Evolutionary conservation across 441 rosid genomes (phyloP), one percentile per base, ranked within the genome.

Genomic region (Viola pubescens): DNA sequence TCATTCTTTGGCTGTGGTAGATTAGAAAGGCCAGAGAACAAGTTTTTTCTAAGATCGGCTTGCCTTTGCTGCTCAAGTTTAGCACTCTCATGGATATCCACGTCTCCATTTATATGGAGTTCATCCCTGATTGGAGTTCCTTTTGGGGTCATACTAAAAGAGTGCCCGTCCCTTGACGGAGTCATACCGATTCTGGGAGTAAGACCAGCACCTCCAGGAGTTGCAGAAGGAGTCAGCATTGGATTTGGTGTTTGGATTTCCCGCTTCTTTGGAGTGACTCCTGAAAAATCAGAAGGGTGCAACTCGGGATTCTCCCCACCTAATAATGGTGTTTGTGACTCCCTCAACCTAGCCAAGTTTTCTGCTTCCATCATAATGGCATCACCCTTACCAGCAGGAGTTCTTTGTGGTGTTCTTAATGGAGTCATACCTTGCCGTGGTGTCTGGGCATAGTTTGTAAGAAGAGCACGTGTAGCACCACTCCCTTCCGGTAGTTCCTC

Each of bases 311-410:
- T 94, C 19, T 94, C 95, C 54, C 99, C 99, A 52, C 99, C 97
- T n/a, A 94, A 74, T 64, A 94, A 76, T 65, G 99, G 97, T 43
- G 99, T 94, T 72, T 90, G 97, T 46, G 99, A 94, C 73, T 94
- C 97, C 68, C 99, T 83, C 80, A 94, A 62, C 51, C 99, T 73
- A 14, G 95, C 97, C 69, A 94, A 75, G 58, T 94, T 94, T 74
- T 94, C 95, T 53, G 99, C 99, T 79, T 94, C 99, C 99, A 88
- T 91, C 97, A 90, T 86, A 55, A 94, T 79, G 59, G 99, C 89
- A 77, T 94, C 99, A 55, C 97, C 97, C 74, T 88, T 90, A 64
- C 95, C 96, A 61, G 96, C 74, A 69, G 99, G 97, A 58, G 99
- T 94, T 69, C 99, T 88, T 67, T 88, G 99, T 1, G 99, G 97